Evolutionary conservation across 768 basidiomycete species (phyloP), one percentile per base, ranked within the genome.

Genomic region (Rubroboletus satanas): DNA sequence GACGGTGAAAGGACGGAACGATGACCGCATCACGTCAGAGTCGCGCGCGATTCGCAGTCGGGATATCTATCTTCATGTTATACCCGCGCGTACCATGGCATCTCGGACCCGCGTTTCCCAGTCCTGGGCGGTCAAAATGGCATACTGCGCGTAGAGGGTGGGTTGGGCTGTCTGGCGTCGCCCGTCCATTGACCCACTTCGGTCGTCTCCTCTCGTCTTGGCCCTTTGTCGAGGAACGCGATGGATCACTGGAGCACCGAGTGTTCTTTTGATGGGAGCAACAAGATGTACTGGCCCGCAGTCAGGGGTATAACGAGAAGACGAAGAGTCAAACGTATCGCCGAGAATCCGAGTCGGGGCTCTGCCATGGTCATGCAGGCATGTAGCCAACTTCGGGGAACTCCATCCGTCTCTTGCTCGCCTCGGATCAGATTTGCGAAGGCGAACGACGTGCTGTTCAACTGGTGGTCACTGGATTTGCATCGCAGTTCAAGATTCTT

Each of bases 381-480:
- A 35, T 47, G 14, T 35, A 35, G 12, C 29, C 6, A 26, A 45
- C 37, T 21, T 21, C 2, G 33, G 46, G n/a, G 31, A 38, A 52
- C 37, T 49, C 33, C 31, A 28, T n/a, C 49, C 42, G 46, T 45
- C 39, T 15, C 21, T 31, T 57, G 12, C 45, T 58, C 41, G 17
- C 62, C 60, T 62, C 63, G 60, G 56, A 63, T 62, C 63, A 58
- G 59, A 63, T 62, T 62, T 52, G 53, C 60, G 18, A 44, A 54
- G 33, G 26, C 7, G 41, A 45, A 38, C 23, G 17, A 29, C n/a
- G 45, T 4, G 31, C 3, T 11, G 39, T 23, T 37, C 10, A 28
- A 51, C n/a, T 2, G 5, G 35, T 45, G 45, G 48, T 44, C 50
- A 7, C 6, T 36, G 46, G 60, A 65, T 65, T 55, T 63, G 45